phyloP scores from a whole-genome alignment of 768 basidiomycete genomes.

The Grammothele lineata region DNA sequence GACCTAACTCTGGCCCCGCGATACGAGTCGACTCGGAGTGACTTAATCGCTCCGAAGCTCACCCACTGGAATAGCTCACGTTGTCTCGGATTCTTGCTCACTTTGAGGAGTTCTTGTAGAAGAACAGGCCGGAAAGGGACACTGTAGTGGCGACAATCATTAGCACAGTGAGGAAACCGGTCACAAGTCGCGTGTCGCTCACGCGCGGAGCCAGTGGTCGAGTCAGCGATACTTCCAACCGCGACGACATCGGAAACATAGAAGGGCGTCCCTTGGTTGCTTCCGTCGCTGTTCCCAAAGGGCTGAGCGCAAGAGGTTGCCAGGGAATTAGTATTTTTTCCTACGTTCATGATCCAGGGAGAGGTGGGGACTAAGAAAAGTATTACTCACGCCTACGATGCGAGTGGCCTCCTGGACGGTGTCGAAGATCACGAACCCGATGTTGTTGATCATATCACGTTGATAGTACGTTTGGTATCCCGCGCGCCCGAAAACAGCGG shows the following conservation, averaged over 20 bases:
- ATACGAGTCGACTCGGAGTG: no score
- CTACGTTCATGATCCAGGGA: background rate
- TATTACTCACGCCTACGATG: background rate
- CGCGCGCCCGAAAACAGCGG: slow-evolving; percentile 4
- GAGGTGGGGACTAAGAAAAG: no score
- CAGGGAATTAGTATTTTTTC: background rate
- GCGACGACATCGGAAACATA: slow-evolving; percentile 1
- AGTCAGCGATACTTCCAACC: background rate
- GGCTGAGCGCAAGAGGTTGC: background rate
- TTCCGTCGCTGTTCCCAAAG: background rate
- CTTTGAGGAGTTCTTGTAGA: background rate
- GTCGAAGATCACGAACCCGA: slow-evolving; percentile 8
- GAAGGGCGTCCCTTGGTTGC: background rate
- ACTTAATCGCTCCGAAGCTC: no score
- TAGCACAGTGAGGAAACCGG: no score
- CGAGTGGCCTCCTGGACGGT: background rate
- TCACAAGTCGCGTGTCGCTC: no score
- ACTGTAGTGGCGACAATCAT: background rate
- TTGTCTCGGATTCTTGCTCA: no score
- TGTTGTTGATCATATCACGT: slow-evolving; percentile 5
- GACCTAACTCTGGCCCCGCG: no score
- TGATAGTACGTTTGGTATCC: slow-evolving; percentile 5
- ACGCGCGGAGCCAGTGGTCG: no score
- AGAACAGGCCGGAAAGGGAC: background rate
- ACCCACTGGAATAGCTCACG: no score